Evolutionary conservation across 805 yeast genomes (phyloP).

Genomic region (Candida stauntonica): DNA sequence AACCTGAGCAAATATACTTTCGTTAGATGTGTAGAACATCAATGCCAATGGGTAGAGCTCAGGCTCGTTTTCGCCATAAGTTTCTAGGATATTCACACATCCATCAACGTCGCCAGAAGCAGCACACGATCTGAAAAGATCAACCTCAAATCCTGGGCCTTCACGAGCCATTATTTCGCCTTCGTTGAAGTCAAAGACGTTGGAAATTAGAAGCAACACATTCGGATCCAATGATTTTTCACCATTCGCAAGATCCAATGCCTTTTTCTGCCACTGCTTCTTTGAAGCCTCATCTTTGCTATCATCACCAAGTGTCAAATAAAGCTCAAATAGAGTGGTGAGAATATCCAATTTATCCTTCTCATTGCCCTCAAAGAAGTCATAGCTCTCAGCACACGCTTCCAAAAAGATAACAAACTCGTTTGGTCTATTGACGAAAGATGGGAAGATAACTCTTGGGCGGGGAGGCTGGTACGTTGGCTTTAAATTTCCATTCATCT

Average conservation of each 20-base stretch:
- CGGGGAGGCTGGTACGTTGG: conserved; percentile 89
- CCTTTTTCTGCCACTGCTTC: conserved; percentile 61
- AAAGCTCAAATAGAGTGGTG: conserved; percentile 79
- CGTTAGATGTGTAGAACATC: conserved; percentile 54
- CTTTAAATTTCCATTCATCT: conserved; percentile 2
- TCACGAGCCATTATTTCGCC: conserved; percentile 39
- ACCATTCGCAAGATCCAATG: conserved; percentile 44
- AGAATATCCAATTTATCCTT: conserved; percentile 71
- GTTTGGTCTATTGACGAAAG: conserved; percentile 79
- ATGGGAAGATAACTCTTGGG: conserved; percentile 80
- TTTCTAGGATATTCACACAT: conserved; percentile 52
- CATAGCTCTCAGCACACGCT: conserved; percentile 80
- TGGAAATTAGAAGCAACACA: conserved; percentile 40
- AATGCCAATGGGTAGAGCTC: conserved; percentile 65
- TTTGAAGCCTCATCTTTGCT: conserved; percentile 34
- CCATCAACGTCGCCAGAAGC: conserved; percentile 51
- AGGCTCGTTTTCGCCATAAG: conserved; percentile 58
- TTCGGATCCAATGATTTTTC: conserved; percentile 51
- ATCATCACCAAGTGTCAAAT: conserved; percentile 52
- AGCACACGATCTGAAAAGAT: conserved; percentile 62
- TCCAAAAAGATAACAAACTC: conserved; percentile 91
- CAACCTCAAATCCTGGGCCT: conserved; percentile 37
- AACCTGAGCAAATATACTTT: conserved; percentile 44
- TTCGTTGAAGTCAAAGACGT: conserved; percentile 44
- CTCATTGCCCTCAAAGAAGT: conserved; percentile 60